phyloP scores from a whole-genome alignment of 2,329 filamentous ascomycete genomes.

The Fusarium globosum region DNA sequence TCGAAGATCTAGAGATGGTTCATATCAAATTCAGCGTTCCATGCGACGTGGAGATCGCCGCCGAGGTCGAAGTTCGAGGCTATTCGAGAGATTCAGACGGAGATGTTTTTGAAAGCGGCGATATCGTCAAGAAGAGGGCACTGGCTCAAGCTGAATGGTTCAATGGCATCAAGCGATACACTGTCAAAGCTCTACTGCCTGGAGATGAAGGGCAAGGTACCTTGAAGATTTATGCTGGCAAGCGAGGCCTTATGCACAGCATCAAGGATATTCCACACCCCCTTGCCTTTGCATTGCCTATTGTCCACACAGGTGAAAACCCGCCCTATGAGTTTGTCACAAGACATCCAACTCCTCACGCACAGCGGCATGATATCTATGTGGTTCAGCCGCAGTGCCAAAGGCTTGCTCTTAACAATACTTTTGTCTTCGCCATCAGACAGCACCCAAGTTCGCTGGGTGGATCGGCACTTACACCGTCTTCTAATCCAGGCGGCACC shows the following conservation, averaged over 20 bases:
- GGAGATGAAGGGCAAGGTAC: slow-evolving; percentile 90
- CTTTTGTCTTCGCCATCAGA: slow-evolving; percentile 94
- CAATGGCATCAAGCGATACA: slow-evolving; percentile 87
- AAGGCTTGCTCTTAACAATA: slow-evolving; percentile 91
- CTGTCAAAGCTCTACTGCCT: slow-evolving; percentile 90
- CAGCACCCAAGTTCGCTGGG: slow-evolving; percentile 79
- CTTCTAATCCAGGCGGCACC: slow-evolving; percentile 59
- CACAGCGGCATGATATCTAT: slow-evolving; percentile 97
- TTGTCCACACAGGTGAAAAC: slow-evolving; percentile 91
- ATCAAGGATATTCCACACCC: slow-evolving; percentile 96
- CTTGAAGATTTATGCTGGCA: slow-evolving; percentile 92
- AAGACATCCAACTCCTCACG: slow-evolving; percentile 94
- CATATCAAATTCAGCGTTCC: slow-evolving; percentile 91
- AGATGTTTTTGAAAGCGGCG: slow-evolving; percentile 92
- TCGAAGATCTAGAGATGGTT: slow-evolving; percentile 93
- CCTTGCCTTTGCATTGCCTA: slow-evolving; percentile 87
- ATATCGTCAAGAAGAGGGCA: slow-evolving; percentile 84
- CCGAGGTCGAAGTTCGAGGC: slow-evolving; percentile 87
- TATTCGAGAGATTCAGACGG: slow-evolving; percentile 88
- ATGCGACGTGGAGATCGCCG: slow-evolving; percentile 88
- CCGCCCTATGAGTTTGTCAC: slow-evolving; percentile 93
- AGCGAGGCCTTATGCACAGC: slow-evolving; percentile 95
- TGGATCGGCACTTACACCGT: slow-evolving; percentile 56
- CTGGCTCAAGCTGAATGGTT: slow-evolving; percentile 94
- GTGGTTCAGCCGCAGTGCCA: slow-evolving; percentile 95